A percentile compares a stretch with the other conserved stretches of the same genome.
These are phyloP conservation scores for Chlamydomonas reinhardtii DNA, from an alignment of 163 green algal species.

Conservation along the genomic window DNA sequence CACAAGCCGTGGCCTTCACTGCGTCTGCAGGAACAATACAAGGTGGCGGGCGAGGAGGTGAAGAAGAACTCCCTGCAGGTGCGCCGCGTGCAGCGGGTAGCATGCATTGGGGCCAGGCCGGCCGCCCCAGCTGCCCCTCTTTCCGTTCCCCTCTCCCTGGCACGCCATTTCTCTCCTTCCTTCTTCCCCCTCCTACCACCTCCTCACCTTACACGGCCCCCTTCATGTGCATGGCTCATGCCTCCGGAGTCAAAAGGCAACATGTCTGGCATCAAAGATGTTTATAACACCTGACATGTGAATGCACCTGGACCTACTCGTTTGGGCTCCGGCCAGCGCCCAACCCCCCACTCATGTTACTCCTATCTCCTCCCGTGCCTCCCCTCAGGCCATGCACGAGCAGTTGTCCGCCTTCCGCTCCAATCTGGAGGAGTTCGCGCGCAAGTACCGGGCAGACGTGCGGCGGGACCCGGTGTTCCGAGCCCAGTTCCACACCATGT, in stretches of 20 bases:
- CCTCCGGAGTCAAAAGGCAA: too few relatives aligned
- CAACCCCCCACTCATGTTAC: background rate
- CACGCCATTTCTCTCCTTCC: too few relatives aligned
- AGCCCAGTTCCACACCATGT: constrained; percentile 94
- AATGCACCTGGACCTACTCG: too few relatives aligned
- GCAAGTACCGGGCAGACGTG: constrained; percentile 88
- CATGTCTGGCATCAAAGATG: too few relatives aligned
- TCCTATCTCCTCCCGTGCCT: background rate
- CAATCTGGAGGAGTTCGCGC: constrained; percentile 91
- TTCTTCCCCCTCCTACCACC: too few relatives aligned
- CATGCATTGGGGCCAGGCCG: background rate
- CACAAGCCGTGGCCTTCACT: too few relatives aligned
- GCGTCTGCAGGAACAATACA: constrained; percentile 64
- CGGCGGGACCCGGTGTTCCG: constrained; percentile 90
- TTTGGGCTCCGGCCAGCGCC: too few relatives aligned
- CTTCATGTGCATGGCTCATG: too few relatives aligned
- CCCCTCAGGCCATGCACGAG: constrained; percentile 73
- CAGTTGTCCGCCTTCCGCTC: constrained; percentile 88
- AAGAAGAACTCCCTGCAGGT: constrained; percentile 64
- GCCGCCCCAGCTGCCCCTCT: too few relatives aligned
- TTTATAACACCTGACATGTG: too few relatives aligned
- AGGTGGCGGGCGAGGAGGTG: constrained; percentile 61
- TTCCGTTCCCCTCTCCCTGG: background rate
- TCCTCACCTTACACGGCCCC: too few relatives aligned
- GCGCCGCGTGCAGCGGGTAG: too few relatives aligned